Evolutionary conservation across 106 monocot species (phyloP), one percentile per base, ranked within the genome.

Genomic region (Dactylorhiza incarnata): DNA sequence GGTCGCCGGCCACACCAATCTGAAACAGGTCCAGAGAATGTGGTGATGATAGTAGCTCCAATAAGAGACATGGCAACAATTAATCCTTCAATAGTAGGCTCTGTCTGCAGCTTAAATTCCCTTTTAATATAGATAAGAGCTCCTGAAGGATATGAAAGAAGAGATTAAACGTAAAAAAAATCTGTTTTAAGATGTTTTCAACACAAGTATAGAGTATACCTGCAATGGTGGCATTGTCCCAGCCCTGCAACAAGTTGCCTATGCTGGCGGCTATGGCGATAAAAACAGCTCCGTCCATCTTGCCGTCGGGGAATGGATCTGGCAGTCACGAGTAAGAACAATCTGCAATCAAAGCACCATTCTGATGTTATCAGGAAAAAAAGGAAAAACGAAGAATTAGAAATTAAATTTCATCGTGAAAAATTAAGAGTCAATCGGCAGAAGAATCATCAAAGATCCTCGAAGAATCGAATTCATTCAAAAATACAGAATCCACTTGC

Each of bases 181-280:
- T n/a, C n/a, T 52, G 4, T 52, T 4, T 6, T 52, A 52, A 5
- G 2, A 52, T 0, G 1, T 11, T 52, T 52, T 9, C 51, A 52
- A 65, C 29, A 65, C 29, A 65, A 65, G 29, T 9, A 65, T 73
- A 74, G 7, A 24, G 25, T 10, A 59, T 74, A 81, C 85, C 85
- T 56, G 85, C 74, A 78, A 85, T 85, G 1, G 85, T 85, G 45
- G 85, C 85, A 80, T 85, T 85, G 54, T 85, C 85, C 85, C 85
- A 85, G 45, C 85, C 85, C 55, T 81, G 85, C 75, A 85, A 65
- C 56, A 85, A 52, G 65, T 85, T 85, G 9, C 81, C 85, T 71
- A 85, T 81, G 0, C 81, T 19, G 29, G 85, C 85, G 25, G 81
- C 81, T 51, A 85, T 78, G 3, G 85, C 85, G 44, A 85, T 69